Conservation (phyloP, 768 basidiomycete genomes). For the Auricularia heimuer region DNA sequence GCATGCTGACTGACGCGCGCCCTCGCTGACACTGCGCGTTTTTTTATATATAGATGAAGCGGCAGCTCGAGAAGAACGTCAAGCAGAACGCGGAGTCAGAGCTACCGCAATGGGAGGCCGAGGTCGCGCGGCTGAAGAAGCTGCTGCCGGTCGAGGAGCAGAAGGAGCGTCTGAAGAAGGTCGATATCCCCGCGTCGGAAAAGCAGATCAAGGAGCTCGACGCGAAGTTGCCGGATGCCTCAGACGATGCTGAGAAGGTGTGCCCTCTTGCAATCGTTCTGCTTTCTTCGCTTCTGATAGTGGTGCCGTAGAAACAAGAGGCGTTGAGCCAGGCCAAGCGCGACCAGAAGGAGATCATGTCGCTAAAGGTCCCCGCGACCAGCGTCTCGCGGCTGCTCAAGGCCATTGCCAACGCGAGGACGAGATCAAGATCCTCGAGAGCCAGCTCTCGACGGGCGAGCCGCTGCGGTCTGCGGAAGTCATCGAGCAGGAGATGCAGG, state of each 20-base stretch:
- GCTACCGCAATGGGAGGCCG: slow-evolving; percentile 49
- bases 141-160: slow-evolving; percentile 49
- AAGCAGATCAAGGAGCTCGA: slow-evolving; percentile 50
- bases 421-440: slow-evolving; percentile 57
- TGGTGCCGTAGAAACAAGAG: slow-evolving; percentile 17
- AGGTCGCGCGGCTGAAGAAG: slow-evolving; percentile 45
- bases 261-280: slow-evolving; percentile 9
- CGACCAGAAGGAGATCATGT: slow-evolving; percentile 49
- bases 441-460: slow-evolving; percentile 59
- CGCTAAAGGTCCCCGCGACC: slow-evolving; percentile 50
- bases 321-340: slow-evolving; percentile 43
- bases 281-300: neutral
- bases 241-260: slow-evolving; percentile 54
- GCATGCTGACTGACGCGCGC: neutral
- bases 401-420: slow-evolving; percentile 45
- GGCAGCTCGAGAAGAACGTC: slow-evolving; percentile 47
- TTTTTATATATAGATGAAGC: slow-evolving; percentile 40
- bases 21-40: slow-evolving; percentile 3
- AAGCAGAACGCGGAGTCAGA: slow-evolving; percentile 41
- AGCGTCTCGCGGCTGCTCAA: slow-evolving; percentile 48
- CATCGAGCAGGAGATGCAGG: slow-evolving; percentile 68
- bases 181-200: slow-evolving; percentile 62
- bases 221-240: slow-evolving; percentile 41
- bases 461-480: slow-evolving; percentile 77
- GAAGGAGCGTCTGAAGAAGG: slow-evolving; percentile 41